Base-by-base conservation (phyloP, 139 green algal species). In the Ostreobium quekettii region DNA sequence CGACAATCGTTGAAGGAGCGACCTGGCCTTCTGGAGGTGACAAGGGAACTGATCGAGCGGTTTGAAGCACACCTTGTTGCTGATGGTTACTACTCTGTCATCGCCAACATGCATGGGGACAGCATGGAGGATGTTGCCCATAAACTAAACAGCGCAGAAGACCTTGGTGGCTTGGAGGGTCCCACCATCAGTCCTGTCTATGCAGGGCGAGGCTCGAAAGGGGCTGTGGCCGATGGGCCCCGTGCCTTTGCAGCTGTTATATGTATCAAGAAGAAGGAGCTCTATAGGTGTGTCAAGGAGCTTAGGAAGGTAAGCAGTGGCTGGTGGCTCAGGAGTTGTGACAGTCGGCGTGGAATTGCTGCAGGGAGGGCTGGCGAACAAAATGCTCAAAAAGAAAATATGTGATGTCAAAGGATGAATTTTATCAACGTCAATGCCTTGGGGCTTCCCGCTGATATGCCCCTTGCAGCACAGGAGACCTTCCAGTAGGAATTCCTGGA, bases 61-160 rank as follows among this genome's bases (percentile, higher is more conserved):
- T 83, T 99, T 48, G 93, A 99, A 67, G 93, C 89, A 33, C 91
- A 97, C 77, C 82, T 97, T 6, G 83, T 82, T n/a, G 92, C 92
- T 1, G 78, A 91, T 61, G 68, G 86, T 36, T 94, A 84, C 79
- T 97, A 91, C 81, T 85, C 73, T 37, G 92, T 98, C 19, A 89
- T 91, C 47, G 87, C 86, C 71, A 96, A 96, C 85, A 95, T 96
- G 87, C 77, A 78, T 1, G 91, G 89, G 4, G 47, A 76, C 29
- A 85, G 60, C 15, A 75, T 86, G 8, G 78, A 93, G 75, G 85
- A 89, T 3, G 87, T 97, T 11, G 91, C 93, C 3, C n/a, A 61
- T 4, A 71, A 66, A 32, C 72, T 96, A 53, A 69, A 91, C 31
- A 1, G 58, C 6, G 64, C 68, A 36, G 70, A 75, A 26, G 73